Evolutionary conservation across 176 grass and related monocot genomes (phyloP), one percentile per base, ranked within the genome.

Genomic region (Zizania latifolia): DNA sequence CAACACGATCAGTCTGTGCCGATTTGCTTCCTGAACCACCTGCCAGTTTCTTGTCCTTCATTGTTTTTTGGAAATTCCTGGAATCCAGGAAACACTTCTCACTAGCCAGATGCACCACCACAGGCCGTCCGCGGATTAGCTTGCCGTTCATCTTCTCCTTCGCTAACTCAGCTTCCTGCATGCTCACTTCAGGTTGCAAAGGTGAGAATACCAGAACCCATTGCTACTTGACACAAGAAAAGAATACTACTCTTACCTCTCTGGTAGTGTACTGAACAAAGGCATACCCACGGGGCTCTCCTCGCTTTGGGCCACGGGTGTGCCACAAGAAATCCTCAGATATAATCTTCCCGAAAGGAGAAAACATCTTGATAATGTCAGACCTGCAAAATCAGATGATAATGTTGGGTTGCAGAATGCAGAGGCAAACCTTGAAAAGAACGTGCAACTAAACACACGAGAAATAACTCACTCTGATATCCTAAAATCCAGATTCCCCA

Each of bases 201-300:
- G 81, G 80, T 97, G 81, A 97, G 90, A 75, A 83, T 43, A 77
- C 63, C 5, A 72, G 58, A 57, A 81, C 24, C 37, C 12, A 72
- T 30, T 66, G 55, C 16, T 14, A 34, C 65, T 53, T 77, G 39
- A 24, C 24, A 75, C 51, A 57, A 35, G 16, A 59, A 80, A 78
- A 65, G 35, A 54, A 50, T 91, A 72, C 66, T 37, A 84, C 44
- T 69, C 26, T 71, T 97, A 97, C 90, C 94, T 93, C 88, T 85
- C 89, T 97, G 24, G 88, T 79, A 70, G 64, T 93, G 75, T 93
- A 93, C 59, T 97, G 90, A 84, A 97, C 86, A 71, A 97, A 97
- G 33, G 86, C 94, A 37, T 93, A 97, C 19, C 94, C 94, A 41
- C 94, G 90, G 0, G 94, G 94, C 71, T 97, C 88, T 10, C 94